A percentile compares a stretch with the other conserved stretches of the same genome.
Evolutionary conservation across 371 early-diverging fungal species (phyloP).

Genomic region (Rhizopus delemar): DNA sequence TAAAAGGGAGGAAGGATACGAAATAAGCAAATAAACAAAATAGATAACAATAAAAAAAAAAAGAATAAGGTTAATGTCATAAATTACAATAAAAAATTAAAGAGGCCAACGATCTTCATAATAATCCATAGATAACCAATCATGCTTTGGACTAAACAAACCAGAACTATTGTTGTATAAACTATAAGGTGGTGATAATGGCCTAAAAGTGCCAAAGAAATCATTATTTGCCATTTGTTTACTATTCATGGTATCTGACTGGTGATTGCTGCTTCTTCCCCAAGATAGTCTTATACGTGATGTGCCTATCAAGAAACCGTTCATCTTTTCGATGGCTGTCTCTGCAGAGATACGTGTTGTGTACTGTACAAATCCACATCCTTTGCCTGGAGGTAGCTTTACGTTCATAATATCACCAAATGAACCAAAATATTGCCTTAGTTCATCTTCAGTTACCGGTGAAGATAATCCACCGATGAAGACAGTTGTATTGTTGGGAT

Average conservation of each 20-base stretch:
- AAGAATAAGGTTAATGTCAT: too few species aligned
- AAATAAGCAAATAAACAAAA: too few species aligned
- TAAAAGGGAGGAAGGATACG: too few species aligned
- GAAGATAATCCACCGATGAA: conserved; percentile 90
- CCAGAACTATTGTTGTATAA: background rate
- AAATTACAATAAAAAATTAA: background rate
- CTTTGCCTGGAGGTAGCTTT: conserved; percentile 91
- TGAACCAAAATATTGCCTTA: conserved; percentile 72
- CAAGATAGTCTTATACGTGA: conserved; percentile 87
- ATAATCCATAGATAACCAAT: background rate
- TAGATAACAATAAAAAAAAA: too few species aligned
- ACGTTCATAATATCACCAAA: conserved; percentile 90
- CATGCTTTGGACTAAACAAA: background rate
- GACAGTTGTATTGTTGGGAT: conserved; percentile 92
- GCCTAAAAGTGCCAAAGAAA: background rate
- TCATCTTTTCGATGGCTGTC: conserved; percentile 84
- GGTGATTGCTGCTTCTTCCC: conserved; percentile 59
- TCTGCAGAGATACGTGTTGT: conserved; percentile 82
- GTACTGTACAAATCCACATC: conserved; percentile 94
- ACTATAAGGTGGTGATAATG: background rate
- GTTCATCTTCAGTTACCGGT: conserved; percentile 80
- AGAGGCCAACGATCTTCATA: background rate
- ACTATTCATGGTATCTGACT: background rate
- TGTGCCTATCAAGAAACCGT: conserved; percentile 79
- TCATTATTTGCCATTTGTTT: background rate